phyloP scores from a whole-genome alignment of 2,329 filamentous ascomycete genomes.

The Incumbomyces lentus region DNA sequence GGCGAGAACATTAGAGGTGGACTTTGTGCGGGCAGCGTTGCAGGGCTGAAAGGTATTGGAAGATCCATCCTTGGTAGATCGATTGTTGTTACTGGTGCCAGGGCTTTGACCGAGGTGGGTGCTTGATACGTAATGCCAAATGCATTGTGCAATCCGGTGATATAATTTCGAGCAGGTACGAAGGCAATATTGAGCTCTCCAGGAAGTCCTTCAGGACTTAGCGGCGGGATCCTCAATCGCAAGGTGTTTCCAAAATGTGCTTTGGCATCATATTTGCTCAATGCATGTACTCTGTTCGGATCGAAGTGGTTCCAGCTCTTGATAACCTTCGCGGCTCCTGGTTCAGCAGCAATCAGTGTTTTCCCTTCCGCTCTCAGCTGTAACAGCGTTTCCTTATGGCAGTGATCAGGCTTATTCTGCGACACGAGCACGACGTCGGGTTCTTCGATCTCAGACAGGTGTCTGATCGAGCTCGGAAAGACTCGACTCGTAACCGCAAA shows the following conservation, averaged over 20 bases:
- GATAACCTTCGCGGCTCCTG: slow-evolving; percentile 55
- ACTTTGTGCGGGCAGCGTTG: slow-evolving; percentile 15
- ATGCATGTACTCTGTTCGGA: slow-evolving; percentile 32
- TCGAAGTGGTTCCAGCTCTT: slow-evolving; percentile 60
- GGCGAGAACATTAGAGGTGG: slow-evolving; percentile 11
- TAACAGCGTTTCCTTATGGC: slow-evolving; percentile 57
- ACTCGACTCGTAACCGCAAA: slow-evolving; percentile 52
- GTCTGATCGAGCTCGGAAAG: slow-evolving; percentile 45
- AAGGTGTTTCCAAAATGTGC: slow-evolving; percentile 30
- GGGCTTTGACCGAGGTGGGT: slow-evolving; percentile 28
- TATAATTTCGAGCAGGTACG: slow-evolving; percentile 50
- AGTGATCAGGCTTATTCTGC: slow-evolving; percentile 58
- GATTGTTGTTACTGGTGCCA: slow-evolving; percentile 15
- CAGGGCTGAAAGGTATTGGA: slow-evolving; percentile 15
- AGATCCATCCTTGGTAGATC: slow-evolving; percentile 17
- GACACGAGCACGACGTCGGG: slow-evolving; percentile 50
- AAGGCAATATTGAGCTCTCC: slow-evolving; percentile 65
- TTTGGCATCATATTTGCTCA: slow-evolving; percentile 34
- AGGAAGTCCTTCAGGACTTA: slow-evolving; percentile 41
- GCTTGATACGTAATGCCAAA: slow-evolving; percentile 63
- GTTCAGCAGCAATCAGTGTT: slow-evolving; percentile 56
- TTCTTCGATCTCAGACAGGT: slow-evolving; percentile 43
- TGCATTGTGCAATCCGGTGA: slow-evolving; percentile 53
- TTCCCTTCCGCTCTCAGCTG: slow-evolving; percentile 47
- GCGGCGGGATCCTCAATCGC: slow-evolving; percentile 45